Conservation (phyloP, 1,284 basidiomycete genomes). For the Pseudozyma flocculosa region DNA sequence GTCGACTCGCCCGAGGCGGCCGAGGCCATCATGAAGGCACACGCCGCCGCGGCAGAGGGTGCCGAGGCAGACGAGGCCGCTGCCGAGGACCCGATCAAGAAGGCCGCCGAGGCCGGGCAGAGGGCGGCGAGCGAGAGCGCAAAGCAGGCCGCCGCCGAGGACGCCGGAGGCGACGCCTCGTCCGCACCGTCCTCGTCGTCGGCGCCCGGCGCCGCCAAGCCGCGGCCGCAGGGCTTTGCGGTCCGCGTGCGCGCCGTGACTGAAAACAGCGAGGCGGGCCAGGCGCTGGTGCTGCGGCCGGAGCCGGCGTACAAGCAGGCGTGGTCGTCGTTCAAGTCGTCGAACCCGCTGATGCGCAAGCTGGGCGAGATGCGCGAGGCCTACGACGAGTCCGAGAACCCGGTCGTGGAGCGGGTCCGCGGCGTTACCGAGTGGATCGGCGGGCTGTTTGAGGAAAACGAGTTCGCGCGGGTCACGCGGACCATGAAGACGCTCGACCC, state of each 20-base stretch:
- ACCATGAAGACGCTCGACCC: constrained; percentile 86
- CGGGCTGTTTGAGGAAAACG: constrained; percentile 93
- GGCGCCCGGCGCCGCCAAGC: constrained; percentile 2
- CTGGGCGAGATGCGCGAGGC: constrained; percentile 32
- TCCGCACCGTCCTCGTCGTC: background rate
- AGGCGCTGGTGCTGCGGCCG: constrained; percentile 45
- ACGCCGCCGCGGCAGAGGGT: constrained; percentile 35
- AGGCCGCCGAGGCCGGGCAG: constrained; percentile 9
- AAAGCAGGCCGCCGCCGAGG: constrained; percentile 4
- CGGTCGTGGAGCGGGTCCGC: constrained; percentile 77
- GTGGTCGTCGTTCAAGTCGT: constrained; percentile 44
- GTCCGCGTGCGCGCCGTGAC: constrained; percentile 23
- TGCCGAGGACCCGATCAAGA: constrained; percentile 5
- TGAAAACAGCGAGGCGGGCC: constrained; percentile 37
- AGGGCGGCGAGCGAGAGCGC: constrained; percentile 2
- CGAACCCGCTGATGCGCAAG: constrained; percentile 45
- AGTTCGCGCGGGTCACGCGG: constrained; percentile 88
- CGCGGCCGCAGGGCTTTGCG: constrained; percentile 45
- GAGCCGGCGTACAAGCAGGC: constrained; percentile 47
- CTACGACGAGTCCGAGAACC: constrained; percentile 92
- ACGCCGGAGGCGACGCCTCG: background rate
- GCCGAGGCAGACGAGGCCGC: constrained; percentile 13
- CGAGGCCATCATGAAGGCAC: constrained; percentile 38
- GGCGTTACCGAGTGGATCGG: constrained; percentile 81
- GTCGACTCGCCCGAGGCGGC: constrained; percentile 41